Evolutionary conservation across 2,329 filamentous ascomycete genomes (phyloP).

Genomic region (Penicillium verrucosum): DNA sequence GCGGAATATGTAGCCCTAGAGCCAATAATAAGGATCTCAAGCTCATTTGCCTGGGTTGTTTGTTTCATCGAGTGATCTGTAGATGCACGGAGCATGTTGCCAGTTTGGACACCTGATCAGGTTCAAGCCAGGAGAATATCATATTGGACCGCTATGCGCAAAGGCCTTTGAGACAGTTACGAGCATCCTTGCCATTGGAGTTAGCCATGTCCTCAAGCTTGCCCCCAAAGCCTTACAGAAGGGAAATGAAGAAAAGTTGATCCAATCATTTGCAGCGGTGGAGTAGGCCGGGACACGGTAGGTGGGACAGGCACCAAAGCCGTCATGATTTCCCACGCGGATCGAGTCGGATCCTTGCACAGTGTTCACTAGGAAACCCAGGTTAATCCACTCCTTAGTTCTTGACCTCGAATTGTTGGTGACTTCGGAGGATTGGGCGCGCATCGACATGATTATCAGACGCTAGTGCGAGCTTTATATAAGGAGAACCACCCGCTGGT

Average conservation of each 20-base stretch:
- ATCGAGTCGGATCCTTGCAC: constrained; percentile 29
- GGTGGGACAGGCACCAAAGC: constrained; percentile 31
- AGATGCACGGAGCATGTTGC: not conserved
- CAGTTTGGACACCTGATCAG: not conserved
- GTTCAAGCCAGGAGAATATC: not conserved
- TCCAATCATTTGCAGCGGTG: constrained; percentile 19
- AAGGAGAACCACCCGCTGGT: constrained; percentile 21
- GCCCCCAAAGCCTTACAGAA: not conserved
- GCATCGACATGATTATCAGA: constrained; percentile 24
- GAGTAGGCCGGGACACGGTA: constrained; percentile 21
- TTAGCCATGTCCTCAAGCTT: not conserved
- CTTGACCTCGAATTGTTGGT: constrained; percentile 1
- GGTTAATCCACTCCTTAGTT: constrained; percentile 6
- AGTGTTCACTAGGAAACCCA: constrained; percentile 14
- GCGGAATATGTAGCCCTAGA: not conserved
- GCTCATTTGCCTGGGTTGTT: not conserved
- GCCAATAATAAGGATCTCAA: constrained; percentile 3
- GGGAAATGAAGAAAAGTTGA: constrained; percentile 8
- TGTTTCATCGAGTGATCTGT: not conserved
- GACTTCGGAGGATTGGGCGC: constrained; percentile 19
- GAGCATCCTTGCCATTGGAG: not conserved
- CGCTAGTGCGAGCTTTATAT: constrained; percentile 27
- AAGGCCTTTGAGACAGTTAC: not conserved
- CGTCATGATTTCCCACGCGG: constrained; percentile 25
- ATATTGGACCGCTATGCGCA: not conserved